A percentile compares a stretch with the other conserved stretches of the same genome.
Evolutionary conservation across 169 alveolate genomes (phyloP).

Genomic region (Besnoitia besnoiti): DNA sequence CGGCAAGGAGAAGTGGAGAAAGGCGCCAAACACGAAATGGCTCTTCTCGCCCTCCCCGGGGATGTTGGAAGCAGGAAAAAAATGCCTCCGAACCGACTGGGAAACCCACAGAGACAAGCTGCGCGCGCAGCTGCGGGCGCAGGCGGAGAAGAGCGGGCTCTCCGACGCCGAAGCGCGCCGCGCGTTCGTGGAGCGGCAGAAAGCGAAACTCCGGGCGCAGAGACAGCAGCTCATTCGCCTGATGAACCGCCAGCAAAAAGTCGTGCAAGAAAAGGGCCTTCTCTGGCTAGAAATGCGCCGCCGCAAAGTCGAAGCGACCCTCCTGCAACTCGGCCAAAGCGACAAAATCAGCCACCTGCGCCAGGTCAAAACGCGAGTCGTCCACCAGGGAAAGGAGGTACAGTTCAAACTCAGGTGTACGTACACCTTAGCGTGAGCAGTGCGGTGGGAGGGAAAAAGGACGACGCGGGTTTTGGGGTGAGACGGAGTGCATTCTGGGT

Average conservation of each 20-base stretch:
- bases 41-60: too few relatives aligned
- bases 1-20: neutral
- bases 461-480: too few relatives aligned
- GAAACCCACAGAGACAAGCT: neutral
- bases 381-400: neutral
- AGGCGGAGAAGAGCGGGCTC: neutral
- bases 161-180: neutral
- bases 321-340: neutral
- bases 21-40: neutral
- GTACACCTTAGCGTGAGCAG: too few relatives aligned
- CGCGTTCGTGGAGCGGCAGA: conserved; percentile 4
- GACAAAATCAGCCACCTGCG: neutral
- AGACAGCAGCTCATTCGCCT: conserved; percentile 8
- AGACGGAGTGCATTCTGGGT: too few relatives aligned
- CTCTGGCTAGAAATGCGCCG: conserved; percentile 18
- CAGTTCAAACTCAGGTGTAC: too few relatives aligned
- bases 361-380: neutral
- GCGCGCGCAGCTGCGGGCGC: neutral
- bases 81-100: neutral
- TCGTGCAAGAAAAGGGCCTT: neutral
- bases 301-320: neutral
- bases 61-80: neutral
- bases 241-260: neutral
- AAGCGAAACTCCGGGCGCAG: neutral
- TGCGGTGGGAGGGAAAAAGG: too few relatives aligned